Conservation (phyloP, 164 flowering plant species). For the Euptelea pleiosperma region DNA sequence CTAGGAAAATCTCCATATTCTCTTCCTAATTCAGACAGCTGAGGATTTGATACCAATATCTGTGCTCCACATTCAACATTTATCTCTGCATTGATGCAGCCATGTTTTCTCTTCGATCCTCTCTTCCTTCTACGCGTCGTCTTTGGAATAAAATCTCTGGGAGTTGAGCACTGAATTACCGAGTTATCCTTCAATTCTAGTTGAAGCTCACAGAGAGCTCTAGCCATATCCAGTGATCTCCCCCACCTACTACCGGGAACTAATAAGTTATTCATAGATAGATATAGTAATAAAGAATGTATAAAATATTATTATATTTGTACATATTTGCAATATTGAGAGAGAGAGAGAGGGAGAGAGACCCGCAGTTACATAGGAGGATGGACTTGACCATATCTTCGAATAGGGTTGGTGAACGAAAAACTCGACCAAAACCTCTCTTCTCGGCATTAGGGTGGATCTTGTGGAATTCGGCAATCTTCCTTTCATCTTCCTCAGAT, state of each 20-base stretch:
- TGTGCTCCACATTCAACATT: no score
- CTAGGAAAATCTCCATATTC: neutral
- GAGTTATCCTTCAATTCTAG: neutral
- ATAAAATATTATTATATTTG: neutral
- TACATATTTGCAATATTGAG: no score
- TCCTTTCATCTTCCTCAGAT: slow-evolving; percentile 26
- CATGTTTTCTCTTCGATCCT: neutral
- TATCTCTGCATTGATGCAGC: no score
- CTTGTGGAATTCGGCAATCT: slow-evolving; percentile 28
- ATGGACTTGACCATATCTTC: slow-evolving; percentile 57
- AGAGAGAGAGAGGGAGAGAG: neutral
- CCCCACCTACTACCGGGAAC: neutral
- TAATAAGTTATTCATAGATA: no score
- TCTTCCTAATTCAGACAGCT: no score
- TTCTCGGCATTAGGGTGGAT: slow-evolving; percentile 21
- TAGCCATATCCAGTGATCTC: neutral
- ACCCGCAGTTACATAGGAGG: slow-evolving; percentile 57
- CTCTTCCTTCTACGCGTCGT: neutral
- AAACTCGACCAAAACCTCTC: slow-evolving; percentile 45
- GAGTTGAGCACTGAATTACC: no score
- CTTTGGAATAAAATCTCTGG: no score
- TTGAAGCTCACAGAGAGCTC: neutral
- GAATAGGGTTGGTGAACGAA: slow-evolving; percentile 49
- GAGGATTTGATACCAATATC: no score
- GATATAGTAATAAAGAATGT: no score